These are phyloP conservation scores for Suillus decipiens DNA, from an alignment of 768 basidiomycete genomes.

Conservation along the genomic window DNA sequence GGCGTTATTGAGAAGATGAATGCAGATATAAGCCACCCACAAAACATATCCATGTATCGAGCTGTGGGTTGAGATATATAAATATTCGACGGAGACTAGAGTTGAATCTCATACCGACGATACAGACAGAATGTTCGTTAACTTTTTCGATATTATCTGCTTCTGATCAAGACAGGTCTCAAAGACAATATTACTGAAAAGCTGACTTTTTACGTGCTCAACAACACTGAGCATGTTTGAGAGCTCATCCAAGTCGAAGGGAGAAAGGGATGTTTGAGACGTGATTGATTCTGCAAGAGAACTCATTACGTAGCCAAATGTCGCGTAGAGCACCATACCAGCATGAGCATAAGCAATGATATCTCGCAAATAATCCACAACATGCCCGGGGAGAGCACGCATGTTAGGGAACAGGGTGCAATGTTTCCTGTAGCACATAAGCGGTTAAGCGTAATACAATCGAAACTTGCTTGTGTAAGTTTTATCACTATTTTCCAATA, in stretches of 20 bases:
- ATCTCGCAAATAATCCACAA: conserved; percentile 8
- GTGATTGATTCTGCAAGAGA: conserved; percentile 37
- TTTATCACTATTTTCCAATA: not conserved
- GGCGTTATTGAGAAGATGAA: not conserved
- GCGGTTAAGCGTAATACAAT: not conserved
- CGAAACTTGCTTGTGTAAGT: not conserved
- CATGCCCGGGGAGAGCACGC: conserved; percentile 3
- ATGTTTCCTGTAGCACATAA: conserved; percentile 22
- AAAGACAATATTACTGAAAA: not conserved
- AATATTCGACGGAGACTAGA: not conserved
- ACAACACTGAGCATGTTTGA: conserved; percentile 36
- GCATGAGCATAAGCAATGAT: conserved; percentile 15
- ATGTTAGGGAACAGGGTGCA: conserved; percentile 21
- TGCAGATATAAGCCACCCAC: conserved; percentile 1
- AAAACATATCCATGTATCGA: conserved; percentile 11
- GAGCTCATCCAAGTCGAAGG: conserved; percentile 38
- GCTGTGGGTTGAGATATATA: conserved; percentile 2
- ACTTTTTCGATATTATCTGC: conserved; percentile 5
- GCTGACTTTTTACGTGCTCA: conserved; percentile 35
- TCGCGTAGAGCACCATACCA: not conserved
- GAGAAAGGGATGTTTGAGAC: conserved; percentile 40
- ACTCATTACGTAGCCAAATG: not conserved
- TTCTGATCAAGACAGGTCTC: not conserved
- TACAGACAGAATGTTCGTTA: conserved; percentile 15
- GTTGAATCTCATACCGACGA: conserved; percentile 9